Base-by-base conservation (phyloP, 352 stramenopile genomes). In the Pythium periplocum region DNA sequence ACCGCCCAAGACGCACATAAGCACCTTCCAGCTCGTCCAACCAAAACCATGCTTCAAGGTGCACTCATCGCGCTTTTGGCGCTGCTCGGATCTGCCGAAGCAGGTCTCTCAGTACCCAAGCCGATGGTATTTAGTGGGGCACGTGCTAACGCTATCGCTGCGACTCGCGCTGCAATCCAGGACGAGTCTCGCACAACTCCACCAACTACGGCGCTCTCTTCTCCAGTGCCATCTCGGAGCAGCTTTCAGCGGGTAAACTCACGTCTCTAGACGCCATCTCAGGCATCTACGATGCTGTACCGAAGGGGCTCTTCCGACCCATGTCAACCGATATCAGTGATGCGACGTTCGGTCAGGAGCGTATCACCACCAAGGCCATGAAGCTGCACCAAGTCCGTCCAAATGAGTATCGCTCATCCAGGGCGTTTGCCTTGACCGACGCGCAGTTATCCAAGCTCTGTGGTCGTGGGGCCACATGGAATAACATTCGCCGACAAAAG, bases 311-410 rank as follows among this genome's bases (percentile, higher is more conserved):
- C 6, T 31, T 51, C 8, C 45, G 57, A 31, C 55, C 64, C 26
- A 55, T 57, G 52, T 51, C 54, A 31, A 48, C 61, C 9, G 64
- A 85, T 57, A 66, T 69, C 8, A 68, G 56, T 17, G 71, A 83
- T 48, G 66, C 39, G 9, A 58, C 48, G 48, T 79, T 83, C 44
- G 74, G 69, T 1, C 55, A 51, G 32, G 64, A 75, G 48, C 67
- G 74, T 11, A 40, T 77, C 32, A 68, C 66, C 50, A 50, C 76
- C n/a, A 75, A 77, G 9, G 64, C 64, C 36, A 80, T 82, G 54
- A 75, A 59, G 8, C 47, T 85, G 40, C 55, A 55, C 6, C 26
- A 48, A 9, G 69, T 62, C 8, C 36, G 59, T 4, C n/a, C n/a
- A 17, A 42, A 57, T 3, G 33, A 44, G 0, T 55, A 71, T 54